phyloP scores from a whole-genome alignment of 441 rosid species.

The Aquilaria agallochum region DNA sequence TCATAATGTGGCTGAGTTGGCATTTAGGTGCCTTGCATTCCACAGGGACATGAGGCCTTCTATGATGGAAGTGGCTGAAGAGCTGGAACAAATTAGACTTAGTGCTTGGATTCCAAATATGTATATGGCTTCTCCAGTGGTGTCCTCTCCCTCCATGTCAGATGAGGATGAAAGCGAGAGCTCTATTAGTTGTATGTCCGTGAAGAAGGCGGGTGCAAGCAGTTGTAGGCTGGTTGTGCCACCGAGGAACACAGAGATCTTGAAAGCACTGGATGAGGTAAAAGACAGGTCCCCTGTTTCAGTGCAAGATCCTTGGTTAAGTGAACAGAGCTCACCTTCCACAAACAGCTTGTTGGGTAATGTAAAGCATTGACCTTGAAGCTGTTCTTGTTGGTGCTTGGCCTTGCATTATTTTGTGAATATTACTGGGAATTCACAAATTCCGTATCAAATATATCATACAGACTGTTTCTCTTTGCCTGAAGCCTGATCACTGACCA shows the following conservation, averaged over 20 bases:
- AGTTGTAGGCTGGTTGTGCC: slow-evolving; percentile 46
- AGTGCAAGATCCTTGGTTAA: slow-evolving; percentile 83
- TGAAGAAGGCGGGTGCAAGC: slow-evolving; percentile 27
- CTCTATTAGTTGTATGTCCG: slow-evolving; percentile 15
- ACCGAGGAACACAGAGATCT: slow-evolving; percentile 29
- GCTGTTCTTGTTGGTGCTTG: slow-evolving; percentile 6
- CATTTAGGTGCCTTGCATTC: slow-evolving; percentile 85
- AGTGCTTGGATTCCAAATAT: slow-evolving; percentile 56
- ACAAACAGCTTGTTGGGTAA: slow-evolving; percentile 69
- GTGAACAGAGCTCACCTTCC: slow-evolving; percentile 94
- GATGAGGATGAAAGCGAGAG: slow-evolving; percentile 47
- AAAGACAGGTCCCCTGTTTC: slow-evolving; percentile 73
- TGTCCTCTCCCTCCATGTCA: slow-evolving; percentile 40
- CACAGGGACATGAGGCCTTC: slow-evolving; percentile 90
- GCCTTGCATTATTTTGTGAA: slow-evolving; percentile 21
- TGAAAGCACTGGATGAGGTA: slow-evolving; percentile 40
- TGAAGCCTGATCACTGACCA: not conserved
- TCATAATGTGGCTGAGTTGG: slow-evolving; percentile 75
- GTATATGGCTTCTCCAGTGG: slow-evolving; percentile 46
- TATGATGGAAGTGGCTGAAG: slow-evolving; percentile 77
- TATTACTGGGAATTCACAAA: not conserved
- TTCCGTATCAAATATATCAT: not conserved
- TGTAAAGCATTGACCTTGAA: slow-evolving; percentile 33
- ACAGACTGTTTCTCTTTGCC: not conserved
- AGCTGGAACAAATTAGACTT: slow-evolving; percentile 62